phyloP scores from a whole-genome alignment of 1,139 yeast genomes.

The Spencermartinsiella ligniputridi region DNA sequence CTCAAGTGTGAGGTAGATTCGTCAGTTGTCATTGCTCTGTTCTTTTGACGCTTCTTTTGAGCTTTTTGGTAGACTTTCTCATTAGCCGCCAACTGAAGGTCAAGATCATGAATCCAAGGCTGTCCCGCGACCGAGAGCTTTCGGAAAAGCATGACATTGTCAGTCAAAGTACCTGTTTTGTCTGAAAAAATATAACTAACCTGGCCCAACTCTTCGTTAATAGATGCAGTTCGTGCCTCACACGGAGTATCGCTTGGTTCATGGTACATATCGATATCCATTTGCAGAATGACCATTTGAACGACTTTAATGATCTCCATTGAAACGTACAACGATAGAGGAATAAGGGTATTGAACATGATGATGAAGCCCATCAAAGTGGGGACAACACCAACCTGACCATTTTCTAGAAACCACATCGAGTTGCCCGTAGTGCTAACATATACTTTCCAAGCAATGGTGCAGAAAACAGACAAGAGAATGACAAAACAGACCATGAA shows the following conservation, averaged over 20 bases:
- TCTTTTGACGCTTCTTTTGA: conserved; percentile 1
- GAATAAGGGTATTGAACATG: conserved; percentile 95
- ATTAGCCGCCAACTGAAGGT: conserved; percentile 37
- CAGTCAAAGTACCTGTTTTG: conserved; percentile 92
- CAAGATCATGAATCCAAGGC: conserved; percentile 83
- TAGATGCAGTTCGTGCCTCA: conserved; percentile 91
- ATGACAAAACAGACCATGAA: conserved; percentile 86
- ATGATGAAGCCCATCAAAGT: conserved; percentile 93
- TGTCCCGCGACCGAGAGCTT: conserved; percentile 58
- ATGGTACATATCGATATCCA: conserved; percentile 94
- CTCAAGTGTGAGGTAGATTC: conserved; percentile 10
- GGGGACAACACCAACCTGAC: conserved; percentile 84
- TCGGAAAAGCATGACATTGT: conserved; percentile 35
- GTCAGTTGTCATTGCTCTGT: not conserved
- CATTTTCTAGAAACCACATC: conserved; percentile 67
- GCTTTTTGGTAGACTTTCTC: conserved; percentile 13
- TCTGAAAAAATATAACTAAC: conserved; percentile 93
- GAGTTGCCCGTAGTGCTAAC: conserved; percentile 40
- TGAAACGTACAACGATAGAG: conserved; percentile 89
- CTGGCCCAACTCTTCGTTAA: conserved; percentile 94
- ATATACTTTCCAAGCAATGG: conserved; percentile 67
- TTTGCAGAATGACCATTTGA: conserved; percentile 75
- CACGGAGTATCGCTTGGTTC: conserved; percentile 81
- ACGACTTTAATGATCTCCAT: conserved; percentile 91
- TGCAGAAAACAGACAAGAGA: conserved; percentile 69